These are phyloP conservation scores for Plasmodium blacklocki DNA, from an alignment of 169 alveolate species.

Conservation along the genomic window DNA sequence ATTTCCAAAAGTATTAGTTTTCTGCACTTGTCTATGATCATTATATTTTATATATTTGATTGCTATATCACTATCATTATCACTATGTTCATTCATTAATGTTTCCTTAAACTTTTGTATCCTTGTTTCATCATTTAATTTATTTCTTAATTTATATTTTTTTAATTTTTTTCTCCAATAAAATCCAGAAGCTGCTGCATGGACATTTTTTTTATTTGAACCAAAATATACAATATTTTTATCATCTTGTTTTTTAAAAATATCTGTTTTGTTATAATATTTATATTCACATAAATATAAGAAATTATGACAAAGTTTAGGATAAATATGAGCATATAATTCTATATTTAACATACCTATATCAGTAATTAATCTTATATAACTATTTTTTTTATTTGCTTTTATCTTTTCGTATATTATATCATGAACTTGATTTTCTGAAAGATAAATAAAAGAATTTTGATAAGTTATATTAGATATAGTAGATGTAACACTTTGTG, in stretches of 20 bases:
- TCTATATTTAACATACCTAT: conserved; percentile 74
- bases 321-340: conserved; percentile 35
- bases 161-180: conserved; percentile 74
- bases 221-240: conserved; percentile 57
- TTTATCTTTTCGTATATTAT: conserved; percentile 42
- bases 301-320: conserved; percentile 74
- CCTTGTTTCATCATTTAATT: conserved; percentile 37
- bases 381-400: conserved; percentile 66
- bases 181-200: conserved; percentile 73
- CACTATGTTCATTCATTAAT: conserved; percentile 52
- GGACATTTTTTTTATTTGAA: conserved; percentile 44
- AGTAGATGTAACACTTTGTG: conserved; percentile 75
- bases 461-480: conserved; percentile 49
- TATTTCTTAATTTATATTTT: conserved; percentile 48
- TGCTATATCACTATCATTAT: conserved; percentile 71
- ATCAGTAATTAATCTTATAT: conserved; percentile 70
- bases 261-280: conserved; percentile 73
- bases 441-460: conserved; percentile 45
- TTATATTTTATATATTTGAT: conserved; percentile 35
- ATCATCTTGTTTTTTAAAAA: conserved; percentile 56
- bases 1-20: conserved; percentile 41
- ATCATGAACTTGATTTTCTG: conserved; percentile 54
- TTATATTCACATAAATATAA: conserved; percentile 63
- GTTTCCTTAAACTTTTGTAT: conserved; percentile 38
- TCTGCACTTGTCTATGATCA: conserved; percentile 32